phyloP scores from a whole-genome alignment of 2,329 filamentous ascomycete genomes.

The Seiridium cupressi region DNA sequence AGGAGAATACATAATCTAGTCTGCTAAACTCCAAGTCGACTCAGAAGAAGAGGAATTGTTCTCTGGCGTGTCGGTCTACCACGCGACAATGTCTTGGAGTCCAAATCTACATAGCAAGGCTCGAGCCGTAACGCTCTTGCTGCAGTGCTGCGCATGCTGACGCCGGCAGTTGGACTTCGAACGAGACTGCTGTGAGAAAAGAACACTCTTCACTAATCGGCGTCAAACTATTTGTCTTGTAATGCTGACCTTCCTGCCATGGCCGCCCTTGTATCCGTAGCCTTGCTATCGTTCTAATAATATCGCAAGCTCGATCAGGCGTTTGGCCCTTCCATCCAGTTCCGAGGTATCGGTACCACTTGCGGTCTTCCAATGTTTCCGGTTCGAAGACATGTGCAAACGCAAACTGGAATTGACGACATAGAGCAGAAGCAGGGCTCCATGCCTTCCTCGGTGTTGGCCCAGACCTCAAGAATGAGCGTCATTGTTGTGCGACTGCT shows the following conservation, averaged over 20 bases:
- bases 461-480: background rate
- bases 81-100: too few relatives aligned
- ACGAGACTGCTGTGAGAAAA: background rate
- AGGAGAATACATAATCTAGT: too few relatives aligned
- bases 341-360: background rate
- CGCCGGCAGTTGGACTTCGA: too few relatives aligned
- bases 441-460: background rate
- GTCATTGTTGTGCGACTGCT: background rate
- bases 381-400: background rate
- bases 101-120: too few relatives aligned
- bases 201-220: background rate
- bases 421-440: background rate
- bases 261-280: background rate
- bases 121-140: too few relatives aligned
- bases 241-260: background rate
- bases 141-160: too few relatives aligned
- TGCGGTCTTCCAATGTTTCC: background rate
- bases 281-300: background rate
- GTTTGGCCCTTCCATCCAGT: background rate
- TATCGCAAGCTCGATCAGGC: background rate
- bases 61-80: too few relatives aligned
- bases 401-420: background rate
- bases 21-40: too few relatives aligned
- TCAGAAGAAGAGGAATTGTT: too few relatives aligned
- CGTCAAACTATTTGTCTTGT: constrained; percentile 1